Percentiles rank a stretch among this genome's conserved stretches.
phyloP scores from a whole-genome alignment of 1,284 basidiomycete species.

The Neolentinus lepideus region DNA sequence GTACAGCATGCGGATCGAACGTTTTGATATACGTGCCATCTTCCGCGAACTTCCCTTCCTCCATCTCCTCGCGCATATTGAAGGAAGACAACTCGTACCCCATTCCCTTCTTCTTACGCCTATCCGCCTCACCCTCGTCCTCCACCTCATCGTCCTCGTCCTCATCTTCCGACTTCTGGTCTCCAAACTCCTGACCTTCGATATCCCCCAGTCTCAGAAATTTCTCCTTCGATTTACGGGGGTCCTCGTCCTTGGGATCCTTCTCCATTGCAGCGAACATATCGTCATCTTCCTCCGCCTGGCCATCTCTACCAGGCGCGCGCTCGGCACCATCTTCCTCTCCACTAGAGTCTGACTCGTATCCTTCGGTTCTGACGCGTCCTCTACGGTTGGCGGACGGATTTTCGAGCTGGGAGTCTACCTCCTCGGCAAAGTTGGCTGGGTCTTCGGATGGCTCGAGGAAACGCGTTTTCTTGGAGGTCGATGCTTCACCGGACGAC shows the following conservation, averaged over 20 bases:
- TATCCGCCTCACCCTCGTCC: conserved; percentile 74
- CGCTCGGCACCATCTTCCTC: conserved; percentile 87
- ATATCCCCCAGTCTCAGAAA: conserved; percentile 89
- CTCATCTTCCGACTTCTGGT: conserved; percentile 34
- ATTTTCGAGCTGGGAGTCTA: conserved; percentile 66
- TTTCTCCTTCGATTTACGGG: conserved; percentile 54
- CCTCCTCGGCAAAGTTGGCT: conserved; percentile 64
- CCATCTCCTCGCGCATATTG: conserved; percentile 99
- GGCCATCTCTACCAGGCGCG: conserved; percentile 41
- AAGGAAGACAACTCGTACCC: conserved; percentile 91
- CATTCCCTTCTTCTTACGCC: conserved; percentile 80
- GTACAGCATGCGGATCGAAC: conserved; percentile 85
- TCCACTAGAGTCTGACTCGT: conserved; percentile 90
- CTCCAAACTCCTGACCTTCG: conserved; percentile 88
- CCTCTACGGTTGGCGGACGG: conserved; percentile 52
- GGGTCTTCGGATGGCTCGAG: conserved; percentile 72
- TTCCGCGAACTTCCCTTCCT: conserved; percentile 92
- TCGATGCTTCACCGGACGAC: conserved; percentile 13
- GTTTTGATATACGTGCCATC: conserved; percentile 87
- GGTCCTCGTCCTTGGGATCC: conserved; percentile 39
- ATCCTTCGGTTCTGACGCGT: conserved; percentile 79
- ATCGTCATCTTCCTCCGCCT: conserved; percentile 70
- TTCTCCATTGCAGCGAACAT: conserved; percentile 79
- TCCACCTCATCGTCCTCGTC: conserved; percentile 37
- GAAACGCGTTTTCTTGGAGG: conserved; percentile 73